A percentile compares a stretch with the other conserved stretches of the same genome.
These are phyloP conservation scores for Talaromyces thailandensis DNA, from an alignment of 495 filamentous ascomycete genomes.

Conservation along the genomic window DNA sequence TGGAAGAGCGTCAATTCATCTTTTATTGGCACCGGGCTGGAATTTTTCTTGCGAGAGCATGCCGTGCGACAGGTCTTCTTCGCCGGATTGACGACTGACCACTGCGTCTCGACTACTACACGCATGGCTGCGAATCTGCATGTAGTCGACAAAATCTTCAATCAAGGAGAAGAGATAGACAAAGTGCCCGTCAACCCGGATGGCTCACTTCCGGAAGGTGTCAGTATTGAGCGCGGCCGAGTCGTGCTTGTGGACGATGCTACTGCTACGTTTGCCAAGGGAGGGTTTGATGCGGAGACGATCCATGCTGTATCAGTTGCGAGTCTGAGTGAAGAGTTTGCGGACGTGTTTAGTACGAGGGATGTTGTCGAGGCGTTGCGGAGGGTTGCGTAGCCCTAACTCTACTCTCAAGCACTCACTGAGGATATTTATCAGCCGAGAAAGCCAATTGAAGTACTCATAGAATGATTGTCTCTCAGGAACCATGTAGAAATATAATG, in stretches of 20 bases:
- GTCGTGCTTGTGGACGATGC: constrained; percentile 39
- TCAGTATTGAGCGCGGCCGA: constrained; percentile 24
- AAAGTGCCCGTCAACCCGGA: constrained; percentile 13
- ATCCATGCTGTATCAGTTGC: constrained; percentile 37
- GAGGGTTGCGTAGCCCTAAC: background rate
- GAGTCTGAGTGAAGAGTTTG: constrained; percentile 41
- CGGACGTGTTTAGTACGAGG: constrained; percentile 27
- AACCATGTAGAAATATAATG: background rate
- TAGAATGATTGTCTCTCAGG: background rate
- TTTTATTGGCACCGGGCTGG: constrained; percentile 39
- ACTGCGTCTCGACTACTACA: constrained; percentile 41
- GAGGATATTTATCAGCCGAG: background rate
- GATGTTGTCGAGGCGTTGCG: constrained; percentile 24
- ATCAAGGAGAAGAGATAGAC: background rate
- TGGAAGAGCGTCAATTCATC: constrained; percentile 41
- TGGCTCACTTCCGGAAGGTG: constrained; percentile 12
- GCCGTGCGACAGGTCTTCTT: constrained; percentile 30
- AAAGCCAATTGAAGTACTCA: background rate
- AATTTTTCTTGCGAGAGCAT: constrained; percentile 23
- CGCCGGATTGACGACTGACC: constrained; percentile 39
- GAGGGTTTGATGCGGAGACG: constrained; percentile 34
- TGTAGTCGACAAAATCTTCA: constrained; percentile 25
- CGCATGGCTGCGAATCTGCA: constrained; percentile 41
- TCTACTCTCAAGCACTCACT: background rate
- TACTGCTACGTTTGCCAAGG: constrained; percentile 37